Evolutionary conservation across 306 rosid species (phyloP).

Genomic region (Fragaria ananassa): DNA sequence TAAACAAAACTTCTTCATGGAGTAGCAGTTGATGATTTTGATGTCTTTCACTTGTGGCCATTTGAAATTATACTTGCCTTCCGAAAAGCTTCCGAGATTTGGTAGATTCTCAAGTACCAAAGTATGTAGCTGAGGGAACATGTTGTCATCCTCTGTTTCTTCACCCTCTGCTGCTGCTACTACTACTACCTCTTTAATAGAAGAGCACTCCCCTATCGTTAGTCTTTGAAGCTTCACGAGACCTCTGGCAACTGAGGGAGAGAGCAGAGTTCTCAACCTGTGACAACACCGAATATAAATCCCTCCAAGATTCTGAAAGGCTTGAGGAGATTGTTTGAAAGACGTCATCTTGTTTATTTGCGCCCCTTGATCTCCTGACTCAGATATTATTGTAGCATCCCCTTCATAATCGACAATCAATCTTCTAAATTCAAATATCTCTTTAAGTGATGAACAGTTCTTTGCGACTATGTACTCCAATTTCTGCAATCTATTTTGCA

Average conservation of each 20-base stretch:
- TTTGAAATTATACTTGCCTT: background rate
- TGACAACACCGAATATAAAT: rapidly evolving
- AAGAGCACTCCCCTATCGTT: background rate
- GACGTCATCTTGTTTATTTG: background rate
- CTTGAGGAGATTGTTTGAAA: background rate
- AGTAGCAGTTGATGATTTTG: rapidly evolving
- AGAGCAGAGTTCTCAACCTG: background rate
- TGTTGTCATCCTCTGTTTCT: background rate
- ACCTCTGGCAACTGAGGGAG: background rate
- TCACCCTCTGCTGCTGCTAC: background rate
- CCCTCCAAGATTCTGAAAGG: background rate
- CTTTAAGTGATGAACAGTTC: background rate
- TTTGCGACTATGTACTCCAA: background rate
- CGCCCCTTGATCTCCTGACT: background rate
- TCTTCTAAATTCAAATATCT: background rate
- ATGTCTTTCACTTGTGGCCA: background rate
- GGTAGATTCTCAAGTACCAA: background rate
- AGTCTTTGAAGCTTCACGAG: background rate
- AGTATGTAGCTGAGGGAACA: background rate
- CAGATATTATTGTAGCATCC: background rate
- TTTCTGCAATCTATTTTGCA: constrained; percentile 14
- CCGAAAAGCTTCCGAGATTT: background rate
- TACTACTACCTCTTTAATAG: background rate
- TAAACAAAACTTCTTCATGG: background rate
- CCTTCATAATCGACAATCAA: background rate